phyloP scores from a whole-genome alignment of 1,284 basidiomycete species.

The Vanrija sp. region DNA sequence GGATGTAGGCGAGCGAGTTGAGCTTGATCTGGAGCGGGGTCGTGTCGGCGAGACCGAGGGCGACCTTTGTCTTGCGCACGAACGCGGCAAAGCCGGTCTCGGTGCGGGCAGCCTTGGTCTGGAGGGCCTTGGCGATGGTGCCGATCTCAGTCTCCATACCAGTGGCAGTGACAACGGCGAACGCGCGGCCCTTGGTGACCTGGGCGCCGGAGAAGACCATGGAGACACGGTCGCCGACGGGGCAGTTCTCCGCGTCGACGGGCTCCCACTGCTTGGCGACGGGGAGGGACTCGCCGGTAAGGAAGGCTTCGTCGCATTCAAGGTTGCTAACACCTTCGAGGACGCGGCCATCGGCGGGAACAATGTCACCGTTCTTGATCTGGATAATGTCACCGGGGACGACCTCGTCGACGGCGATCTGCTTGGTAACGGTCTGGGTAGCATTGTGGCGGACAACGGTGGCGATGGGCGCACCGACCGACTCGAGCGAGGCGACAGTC shows the following conservation, averaged over 20 bases:
- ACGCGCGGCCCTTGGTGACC: constrained; percentile 64
- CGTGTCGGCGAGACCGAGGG: constrained; percentile 52
- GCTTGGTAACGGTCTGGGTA: constrained; percentile 40
- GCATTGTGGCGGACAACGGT: constrained; percentile 54
- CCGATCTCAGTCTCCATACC: constrained; percentile 67
- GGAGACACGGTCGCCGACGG: constrained; percentile 53
- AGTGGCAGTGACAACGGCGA: constrained; percentile 58
- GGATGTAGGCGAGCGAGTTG: constrained; percentile 59
- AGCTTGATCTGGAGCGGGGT: constrained; percentile 63
- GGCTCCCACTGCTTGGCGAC: constrained; percentile 57
- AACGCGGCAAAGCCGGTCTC: constrained; percentile 41
- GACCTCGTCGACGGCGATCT: constrained; percentile 58
- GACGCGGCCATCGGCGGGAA: constrained; percentile 58
- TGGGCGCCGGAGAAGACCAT: constrained; percentile 58
- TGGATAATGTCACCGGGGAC: constrained; percentile 62
- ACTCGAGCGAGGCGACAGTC: constrained; percentile 51
- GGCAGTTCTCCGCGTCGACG: constrained; percentile 49
- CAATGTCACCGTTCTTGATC: constrained; percentile 59
- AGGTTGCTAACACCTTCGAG: constrained; percentile 53
- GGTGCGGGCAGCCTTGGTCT: constrained; percentile 43
- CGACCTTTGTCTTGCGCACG: constrained; percentile 46
- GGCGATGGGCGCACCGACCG: constrained; percentile 58
- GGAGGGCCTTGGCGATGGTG: constrained; percentile 56
- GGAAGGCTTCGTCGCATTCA: constrained; percentile 62
- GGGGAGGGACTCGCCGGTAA: constrained; percentile 69